Evolutionary conservation across 139 green algal genomes (phyloP), one percentile per base, ranked within the genome.

Genomic region (Chlorella sp.): DNA sequence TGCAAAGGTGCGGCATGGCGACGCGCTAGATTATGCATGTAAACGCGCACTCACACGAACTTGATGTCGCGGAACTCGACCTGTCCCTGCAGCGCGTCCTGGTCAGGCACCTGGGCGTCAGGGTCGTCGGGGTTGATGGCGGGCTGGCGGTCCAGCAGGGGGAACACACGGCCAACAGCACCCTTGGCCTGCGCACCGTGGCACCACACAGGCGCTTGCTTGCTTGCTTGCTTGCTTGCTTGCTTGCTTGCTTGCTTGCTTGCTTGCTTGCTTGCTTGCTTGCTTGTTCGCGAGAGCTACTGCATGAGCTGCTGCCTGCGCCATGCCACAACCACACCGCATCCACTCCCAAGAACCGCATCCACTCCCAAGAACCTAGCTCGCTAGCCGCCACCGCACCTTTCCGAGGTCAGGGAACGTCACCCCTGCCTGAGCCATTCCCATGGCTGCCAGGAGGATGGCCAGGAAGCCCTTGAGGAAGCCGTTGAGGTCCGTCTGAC

Each of bases 401-500:
- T 93, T 93, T 59, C 82, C 85, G 4, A 93, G 67, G 66, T 95
- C 90, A 31, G 88, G 87, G 72, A 92, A 91, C 42, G 75, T 73
- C 33, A 90, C 72, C 64, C 78, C 69, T 0, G 80, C 75, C 68
- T 90, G 84, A 3, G 79, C 73, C 22, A 79, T 60, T 33, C 83
- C 83, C 60, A 92, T 77, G 10, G 85, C 82, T 1, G 80, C 76
- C 69, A 90, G 76, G 30, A 94, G 73, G 62, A 96, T 90, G 31
- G 83, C 75, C 65, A 95, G 86, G 82, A 95, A 94, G 1, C 87
- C 85, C 80, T 91, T 88, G 33, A 96, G 76, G 24, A 87, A 79
- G 30, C 93, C 71, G 24, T 69, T 27, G 20, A 64, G 55, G 42
- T 55, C 42, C 10, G 42, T 55, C 42, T 55, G 42, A 17, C 17